Conservation (phyloP, 148 eudicot species). For the Rhododendron williamsianum region DNA sequence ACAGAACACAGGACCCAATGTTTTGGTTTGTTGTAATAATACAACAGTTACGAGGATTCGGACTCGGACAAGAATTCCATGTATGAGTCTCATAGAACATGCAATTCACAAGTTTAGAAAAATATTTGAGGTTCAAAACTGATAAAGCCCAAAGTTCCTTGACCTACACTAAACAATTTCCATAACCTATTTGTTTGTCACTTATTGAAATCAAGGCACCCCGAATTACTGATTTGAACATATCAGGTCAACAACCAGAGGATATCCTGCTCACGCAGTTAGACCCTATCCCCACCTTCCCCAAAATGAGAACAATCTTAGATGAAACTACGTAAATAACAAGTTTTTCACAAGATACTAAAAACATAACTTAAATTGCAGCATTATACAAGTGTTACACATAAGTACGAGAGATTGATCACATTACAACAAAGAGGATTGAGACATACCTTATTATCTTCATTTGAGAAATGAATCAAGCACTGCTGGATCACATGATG, state of each 20-base stretch:
- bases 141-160: background rate
- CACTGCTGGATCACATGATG: constrained; percentile 41
- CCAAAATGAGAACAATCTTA: background rate
- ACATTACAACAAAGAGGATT: background rate
- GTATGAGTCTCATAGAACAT: background rate
- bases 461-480: constrained; percentile 24
- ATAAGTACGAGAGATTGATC: background rate
- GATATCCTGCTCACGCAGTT: background rate
- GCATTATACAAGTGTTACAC: background rate
- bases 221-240: background rate
- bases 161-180: background rate
- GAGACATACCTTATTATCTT: constrained; percentile 30
- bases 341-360: background rate
- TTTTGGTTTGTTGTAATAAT: background rate
- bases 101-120: background rate
- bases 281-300: background rate
- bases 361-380: background rate
- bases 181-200: background rate
- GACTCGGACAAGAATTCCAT: background rate
- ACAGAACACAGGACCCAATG: background rate
- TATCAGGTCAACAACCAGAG: background rate
- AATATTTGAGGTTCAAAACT: background rate
- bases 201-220: background rate
- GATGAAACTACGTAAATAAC: background rate
- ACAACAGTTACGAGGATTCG: background rate